A percentile compares a stretch with the other conserved stretches of the same genome.
Conservation (phyloP, 768 basidiomycete species). For the Austroboletus eburneus region DNA sequence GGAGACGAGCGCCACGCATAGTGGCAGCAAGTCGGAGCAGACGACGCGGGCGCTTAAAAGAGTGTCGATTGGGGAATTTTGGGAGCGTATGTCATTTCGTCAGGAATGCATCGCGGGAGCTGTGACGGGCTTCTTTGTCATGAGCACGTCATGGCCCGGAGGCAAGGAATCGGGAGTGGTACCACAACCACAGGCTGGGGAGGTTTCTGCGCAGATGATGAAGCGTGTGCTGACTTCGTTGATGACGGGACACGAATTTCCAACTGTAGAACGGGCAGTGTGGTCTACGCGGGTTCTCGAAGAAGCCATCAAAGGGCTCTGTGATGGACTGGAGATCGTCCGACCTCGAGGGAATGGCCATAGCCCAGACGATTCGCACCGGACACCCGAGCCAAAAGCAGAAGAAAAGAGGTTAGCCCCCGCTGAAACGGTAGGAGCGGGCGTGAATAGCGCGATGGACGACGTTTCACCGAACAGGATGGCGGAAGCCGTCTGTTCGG, state of each 20-base stretch:
- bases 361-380: constrained; percentile 24
- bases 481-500: constrained; percentile 58
- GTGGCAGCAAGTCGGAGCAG: constrained; percentile 33
- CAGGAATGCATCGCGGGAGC: constrained; percentile 92
- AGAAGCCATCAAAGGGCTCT: constrained; percentile 62
- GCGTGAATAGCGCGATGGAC: constrained; percentile 26
- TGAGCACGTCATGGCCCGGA: constrained; percentile 41
- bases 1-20: constrained; percentile 17
- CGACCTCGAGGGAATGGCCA: constrained; percentile 11
- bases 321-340: constrained; percentile 52
- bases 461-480: constrained; percentile 66
- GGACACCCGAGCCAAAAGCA: constrained; percentile 41
- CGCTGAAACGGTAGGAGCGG: constrained; percentile 52
- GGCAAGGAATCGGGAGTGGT: constrained; percentile 41
- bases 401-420: constrained; percentile 33
- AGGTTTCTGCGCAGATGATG: constrained; percentile 62
- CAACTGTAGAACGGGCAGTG: constrained; percentile 55
- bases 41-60: constrained; percentile 52
- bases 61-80: constrained; percentile 78
- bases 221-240: constrained; percentile 68
- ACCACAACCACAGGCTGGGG: constrained; percentile 52
- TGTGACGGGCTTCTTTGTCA: constrained; percentile 90
- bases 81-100: constrained; percentile 95
- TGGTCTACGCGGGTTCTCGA: constrained; percentile 72
- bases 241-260: constrained; percentile 75